These are phyloP conservation scores for Aspergillus affinis DNA, from an alignment of 495 filamentous ascomycete species.

Conservation along the genomic window DNA sequence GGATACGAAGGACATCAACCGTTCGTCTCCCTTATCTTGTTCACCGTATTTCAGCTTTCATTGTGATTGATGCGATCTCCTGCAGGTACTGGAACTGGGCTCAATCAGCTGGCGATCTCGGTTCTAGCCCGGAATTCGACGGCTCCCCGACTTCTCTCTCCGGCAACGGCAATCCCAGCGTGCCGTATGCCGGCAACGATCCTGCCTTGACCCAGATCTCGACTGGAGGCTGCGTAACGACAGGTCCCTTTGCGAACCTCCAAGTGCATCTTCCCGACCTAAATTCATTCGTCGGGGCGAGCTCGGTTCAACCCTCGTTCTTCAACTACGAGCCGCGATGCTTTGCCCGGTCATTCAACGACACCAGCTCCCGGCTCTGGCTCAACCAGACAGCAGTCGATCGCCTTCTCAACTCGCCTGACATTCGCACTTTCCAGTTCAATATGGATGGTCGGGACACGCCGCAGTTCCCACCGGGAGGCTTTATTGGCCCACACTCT, in stretches of 20 bases:
- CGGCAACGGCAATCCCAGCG: background rate
- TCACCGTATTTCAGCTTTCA: background rate
- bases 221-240: conserved; percentile 1
- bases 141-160: background rate
- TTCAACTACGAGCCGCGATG: conserved; percentile 5
- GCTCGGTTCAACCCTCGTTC: background rate
- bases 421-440: conserved; percentile 1
- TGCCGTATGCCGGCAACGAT: background rate
- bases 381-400: conserved; percentile 1
- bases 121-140: background rate
- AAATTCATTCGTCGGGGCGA: background rate
- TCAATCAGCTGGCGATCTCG: background rate
- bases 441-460: background rate
- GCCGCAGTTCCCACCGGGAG: conserved; percentile 18
- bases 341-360: background rate
- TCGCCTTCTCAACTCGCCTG: background rate
- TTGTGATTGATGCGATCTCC: background rate
- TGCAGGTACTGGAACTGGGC: conserved; percentile 5
- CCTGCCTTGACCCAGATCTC: background rate
- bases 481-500: conserved; percentile 24
- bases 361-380: background rate
- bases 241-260: background rate
- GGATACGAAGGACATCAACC: background rate
- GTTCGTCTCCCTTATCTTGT: background rate
- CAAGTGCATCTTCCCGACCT: background rate